Evolutionary conservation across 305 asterid species (phyloP).

Genomic region (Fraxinus ornus): DNA sequence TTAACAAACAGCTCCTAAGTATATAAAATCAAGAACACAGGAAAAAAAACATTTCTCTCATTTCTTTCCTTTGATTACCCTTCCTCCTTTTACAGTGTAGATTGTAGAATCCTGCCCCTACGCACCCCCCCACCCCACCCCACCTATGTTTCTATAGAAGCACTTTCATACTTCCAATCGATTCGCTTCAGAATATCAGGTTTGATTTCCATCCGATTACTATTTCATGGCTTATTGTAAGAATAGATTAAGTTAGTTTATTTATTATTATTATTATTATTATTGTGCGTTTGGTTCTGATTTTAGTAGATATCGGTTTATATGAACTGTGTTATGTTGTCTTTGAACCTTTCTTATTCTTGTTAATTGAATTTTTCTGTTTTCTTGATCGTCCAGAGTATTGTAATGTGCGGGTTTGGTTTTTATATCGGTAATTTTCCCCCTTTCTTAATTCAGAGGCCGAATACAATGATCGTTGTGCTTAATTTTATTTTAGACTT

Average conservation of each 20-base stretch:
- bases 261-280: not conserved
- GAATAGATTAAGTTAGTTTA: not conserved
- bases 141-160: not conserved
- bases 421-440: not conserved
- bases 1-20: too few relatives aligned
- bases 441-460: not conserved
- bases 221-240: not conserved
- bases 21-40: not conserved
- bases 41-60: too few relatives aligned
- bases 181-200: not conserved
- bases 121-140: too few relatives aligned
- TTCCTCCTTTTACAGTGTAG: not conserved
- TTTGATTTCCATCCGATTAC: not conserved
- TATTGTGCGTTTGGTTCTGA: not conserved
- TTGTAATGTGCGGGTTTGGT: not conserved
- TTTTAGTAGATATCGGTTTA: not conserved
- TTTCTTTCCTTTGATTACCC: not conserved
- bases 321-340: not conserved
- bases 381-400: not conserved
- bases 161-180: not conserved
- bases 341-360: not conserved
- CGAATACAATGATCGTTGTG: not conserved
- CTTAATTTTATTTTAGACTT: not conserved
- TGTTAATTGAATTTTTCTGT: not conserved
- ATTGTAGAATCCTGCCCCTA: not conserved